Base-by-base conservation (phyloP, 352 stramenopile genomes). In the Pelagophyceae sp. region DNA sequence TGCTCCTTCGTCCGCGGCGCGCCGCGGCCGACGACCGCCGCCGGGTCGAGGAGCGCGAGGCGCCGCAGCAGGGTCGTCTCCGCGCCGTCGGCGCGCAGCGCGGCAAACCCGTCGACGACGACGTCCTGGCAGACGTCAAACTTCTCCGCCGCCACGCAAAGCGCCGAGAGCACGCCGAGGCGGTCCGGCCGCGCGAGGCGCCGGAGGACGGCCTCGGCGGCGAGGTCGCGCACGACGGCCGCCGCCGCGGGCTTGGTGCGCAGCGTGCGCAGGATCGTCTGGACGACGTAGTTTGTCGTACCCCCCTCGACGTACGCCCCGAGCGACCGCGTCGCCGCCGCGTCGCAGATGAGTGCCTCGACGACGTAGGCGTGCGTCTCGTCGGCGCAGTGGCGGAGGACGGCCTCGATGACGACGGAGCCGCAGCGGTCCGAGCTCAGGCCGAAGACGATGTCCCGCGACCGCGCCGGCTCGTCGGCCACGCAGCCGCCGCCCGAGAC, bases 111-210 rank as follows among this genome's bases (percentile, higher is more conserved):
- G 45, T 54, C 45, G 45, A 54, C 45, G 45, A 54, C 11, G 45
- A 11, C 11, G 45, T 54, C 45, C 45, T 54, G 45, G 45, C 23
- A 11, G 45, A 54, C 45, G 45, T 54, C 11, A 23, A 54, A 54
- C 45, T 54, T 54, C 23, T 11, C 45, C 11, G 23, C 11, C 11
- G 11, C 11, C 11, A 54, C 45, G 45, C 11, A 11, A 23, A 63
- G 27, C 3, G 61, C 61, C 61, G 61, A 71, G 61, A 71, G 61
- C 2, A 71, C 61, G 29, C 61, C 61, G 61, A 71, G 61, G 61
- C 61, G 61, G 61, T 71, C 61, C n/a, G 19, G 6, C 6, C 61
- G 27, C 23, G 5, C 6, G 2, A 71, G 33, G 29, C 5, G 2
- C 3, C 61, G 61, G 3, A 25, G 5, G 29, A 37, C 11, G 29